Evolutionary conservation across 2,329 filamentous ascomycete genomes (phyloP).

Genomic region (Cercospora sp.): DNA sequence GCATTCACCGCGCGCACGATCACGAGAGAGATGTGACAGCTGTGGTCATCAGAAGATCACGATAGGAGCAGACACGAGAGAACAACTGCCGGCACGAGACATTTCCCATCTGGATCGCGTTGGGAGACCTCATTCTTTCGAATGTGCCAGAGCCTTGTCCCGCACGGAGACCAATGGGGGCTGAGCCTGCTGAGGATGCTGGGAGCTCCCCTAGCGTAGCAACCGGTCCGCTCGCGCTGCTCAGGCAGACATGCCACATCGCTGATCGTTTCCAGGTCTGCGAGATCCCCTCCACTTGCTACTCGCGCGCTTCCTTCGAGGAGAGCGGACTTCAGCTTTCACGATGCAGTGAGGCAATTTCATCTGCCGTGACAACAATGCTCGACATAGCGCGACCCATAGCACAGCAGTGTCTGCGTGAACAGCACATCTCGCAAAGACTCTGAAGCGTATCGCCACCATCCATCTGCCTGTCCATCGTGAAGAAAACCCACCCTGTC

Average conservation of each 20-base stretch:
- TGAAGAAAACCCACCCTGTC: constrained; percentile 11
- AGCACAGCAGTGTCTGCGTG: neutral
- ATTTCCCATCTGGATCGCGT: neutral
- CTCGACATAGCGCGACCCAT: neutral
- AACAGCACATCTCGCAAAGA: neutral
- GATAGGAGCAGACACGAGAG: neutral
- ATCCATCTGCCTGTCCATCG: neutral
- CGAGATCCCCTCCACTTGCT: constrained; percentile 8
- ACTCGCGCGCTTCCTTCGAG: neutral
- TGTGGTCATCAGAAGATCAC: constrained; percentile 6
- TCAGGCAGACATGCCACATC: constrained; percentile 13
- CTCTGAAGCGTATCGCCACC: neutral
- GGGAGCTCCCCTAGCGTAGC: constrained; percentile 1
- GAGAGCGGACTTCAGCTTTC: neutral
- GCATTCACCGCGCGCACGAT: constrained; percentile 1
- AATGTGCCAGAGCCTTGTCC: constrained; percentile 1
- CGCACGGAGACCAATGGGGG: neutral
- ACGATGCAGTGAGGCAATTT: neutral
- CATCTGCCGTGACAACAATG: neutral
- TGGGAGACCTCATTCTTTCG: constrained; percentile 1
- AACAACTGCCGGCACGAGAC: constrained; percentile 7
- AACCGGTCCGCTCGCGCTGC: constrained; percentile 4
- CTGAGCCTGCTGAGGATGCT: neutral
- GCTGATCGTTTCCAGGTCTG: constrained; percentile 12
- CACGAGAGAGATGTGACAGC: neutral